Base-by-base conservation (phyloP, 129 eudicot genomes). In the Arctium minus region DNA sequence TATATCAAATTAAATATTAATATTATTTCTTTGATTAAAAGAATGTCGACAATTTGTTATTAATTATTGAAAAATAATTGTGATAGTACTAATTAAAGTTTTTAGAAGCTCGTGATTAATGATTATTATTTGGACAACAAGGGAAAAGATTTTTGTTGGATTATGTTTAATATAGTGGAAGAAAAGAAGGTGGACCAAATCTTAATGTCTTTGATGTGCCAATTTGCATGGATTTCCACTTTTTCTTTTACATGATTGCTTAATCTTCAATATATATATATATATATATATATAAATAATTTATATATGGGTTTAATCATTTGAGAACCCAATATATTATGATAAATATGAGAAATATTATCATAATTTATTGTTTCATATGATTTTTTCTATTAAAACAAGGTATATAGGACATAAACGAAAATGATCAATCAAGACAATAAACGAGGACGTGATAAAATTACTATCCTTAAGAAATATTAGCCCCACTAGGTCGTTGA, bases 101-200 rank as follows among this genome's bases (percentile, higher is more conserved):
- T 12, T 40, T 40, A 27, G 64, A n/a, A 72, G 27, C 48, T 35
- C 35, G 22, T 42, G 65, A 56, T 56, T 56, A 56, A 53, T 53
- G n/a, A 53, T 64, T 0, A 22, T 65, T 18, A 74, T 74, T 74
- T 39, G 62, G 53, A 27, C 29, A 74, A 11, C 37, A 40, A 70
- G 4, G 31, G 56, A 48, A 39, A 62, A 60, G 85, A 81, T 74
- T 73, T 81, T 71, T 80, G 77, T 71, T 72, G 71, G 83, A 72
- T 80, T 74, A n/a, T 81, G 80, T 81, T 27, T 29, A 73, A 17
- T 39, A 60, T 79, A 62, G 80, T 39, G 85, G 79, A 81, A 73
- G 79, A 38, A 81, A 81, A 74, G 35, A 37, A 72, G 40, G 73
- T 73, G 73, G 85, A 39, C 85, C 85, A 74, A 18, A 53, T 72